Conservation (phyloP, 2,329 filamentous ascomycete genomes). For the Xylariaceae sp. region DNA sequence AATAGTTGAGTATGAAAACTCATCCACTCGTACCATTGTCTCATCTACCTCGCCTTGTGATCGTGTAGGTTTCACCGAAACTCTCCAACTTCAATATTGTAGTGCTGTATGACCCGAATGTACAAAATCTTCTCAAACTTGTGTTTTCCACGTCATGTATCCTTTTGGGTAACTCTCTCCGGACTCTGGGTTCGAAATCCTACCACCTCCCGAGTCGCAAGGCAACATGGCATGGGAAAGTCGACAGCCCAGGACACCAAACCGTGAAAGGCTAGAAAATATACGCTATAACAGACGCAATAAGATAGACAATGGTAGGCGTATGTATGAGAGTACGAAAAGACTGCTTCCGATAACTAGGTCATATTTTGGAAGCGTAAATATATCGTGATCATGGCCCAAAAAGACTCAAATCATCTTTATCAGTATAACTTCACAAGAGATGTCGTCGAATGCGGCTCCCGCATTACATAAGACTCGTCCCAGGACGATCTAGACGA, state of each 20-base stretch:
- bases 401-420: slow-evolving; percentile 3
- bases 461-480: background rate
- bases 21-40: background rate
- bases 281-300: background rate
- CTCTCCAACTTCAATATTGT: background rate
- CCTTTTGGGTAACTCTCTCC: background rate
- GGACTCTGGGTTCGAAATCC: too few species aligned
- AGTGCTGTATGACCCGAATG: background rate
- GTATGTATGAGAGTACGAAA: background rate
- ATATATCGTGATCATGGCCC: background rate
- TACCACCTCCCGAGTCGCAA: background rate
- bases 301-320: background rate
- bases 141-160: too few species aligned
- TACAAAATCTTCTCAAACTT: too few species aligned
- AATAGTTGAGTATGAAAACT: slow-evolving; percentile 16
- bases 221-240: background rate
- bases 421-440: background rate
- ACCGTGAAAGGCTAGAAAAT: background rate
- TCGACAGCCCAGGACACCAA: background rate
- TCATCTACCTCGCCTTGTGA: background rate
- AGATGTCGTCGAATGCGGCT: background rate
- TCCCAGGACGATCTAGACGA: background rate
- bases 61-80: background rate
- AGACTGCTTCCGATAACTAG: background rate
- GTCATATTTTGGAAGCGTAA: background rate